phyloP scores from a whole-genome alignment of 257 asterid species.

The Nemophila menziesii region DNA sequence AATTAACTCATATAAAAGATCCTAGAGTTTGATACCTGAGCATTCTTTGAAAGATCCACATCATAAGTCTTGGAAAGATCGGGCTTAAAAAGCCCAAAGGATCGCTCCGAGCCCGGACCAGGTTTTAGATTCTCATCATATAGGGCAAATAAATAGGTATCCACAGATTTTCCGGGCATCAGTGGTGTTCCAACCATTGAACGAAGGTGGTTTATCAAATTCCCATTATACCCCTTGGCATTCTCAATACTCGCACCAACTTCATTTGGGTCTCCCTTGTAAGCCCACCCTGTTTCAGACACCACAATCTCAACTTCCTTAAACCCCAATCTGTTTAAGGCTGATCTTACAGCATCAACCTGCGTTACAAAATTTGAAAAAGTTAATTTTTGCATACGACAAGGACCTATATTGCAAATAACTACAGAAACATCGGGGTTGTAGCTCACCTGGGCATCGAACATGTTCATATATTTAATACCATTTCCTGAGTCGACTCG shows the following conservation, averaged over 20 bases:
- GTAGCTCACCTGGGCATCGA: conserved; percentile 80
- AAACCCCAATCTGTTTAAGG: conserved; percentile 64
- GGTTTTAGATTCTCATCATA: conserved; percentile 92
- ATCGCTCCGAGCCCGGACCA: conserved; percentile 70
- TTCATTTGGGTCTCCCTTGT: conserved; percentile 81
- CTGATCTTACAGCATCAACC: conserved; percentile 89
- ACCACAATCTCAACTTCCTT: conserved; percentile 81
- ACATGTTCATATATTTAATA: conserved; percentile 95
- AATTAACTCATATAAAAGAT: no score
- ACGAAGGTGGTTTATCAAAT: conserved; percentile 74
- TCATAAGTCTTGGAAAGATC: conserved; percentile 58
- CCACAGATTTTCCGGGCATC: conserved; percentile 92
- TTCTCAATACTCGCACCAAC: conserved; percentile 66
- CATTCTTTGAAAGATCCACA: conserved; percentile 47
- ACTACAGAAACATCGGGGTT: background rate
- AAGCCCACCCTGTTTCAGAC: conserved; percentile 99
- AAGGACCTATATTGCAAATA: background rate
- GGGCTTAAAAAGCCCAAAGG: conserved; percentile 71
- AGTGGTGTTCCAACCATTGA: conserved; percentile 89
- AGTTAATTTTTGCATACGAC: background rate
- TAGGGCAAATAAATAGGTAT: conserved; percentile 82
- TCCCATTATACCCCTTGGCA: conserved; percentile 84
- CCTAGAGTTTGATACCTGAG: conserved; percentile 26
- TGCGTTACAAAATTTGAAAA: conserved; percentile 13
- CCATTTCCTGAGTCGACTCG: conserved; percentile 59